A percentile compares a stretch with the other conserved stretches of the same genome.
These are phyloP conservation scores for Rhododendron simsii DNA, from an alignment of 148 eudicot species.

Conservation along the genomic window DNA sequence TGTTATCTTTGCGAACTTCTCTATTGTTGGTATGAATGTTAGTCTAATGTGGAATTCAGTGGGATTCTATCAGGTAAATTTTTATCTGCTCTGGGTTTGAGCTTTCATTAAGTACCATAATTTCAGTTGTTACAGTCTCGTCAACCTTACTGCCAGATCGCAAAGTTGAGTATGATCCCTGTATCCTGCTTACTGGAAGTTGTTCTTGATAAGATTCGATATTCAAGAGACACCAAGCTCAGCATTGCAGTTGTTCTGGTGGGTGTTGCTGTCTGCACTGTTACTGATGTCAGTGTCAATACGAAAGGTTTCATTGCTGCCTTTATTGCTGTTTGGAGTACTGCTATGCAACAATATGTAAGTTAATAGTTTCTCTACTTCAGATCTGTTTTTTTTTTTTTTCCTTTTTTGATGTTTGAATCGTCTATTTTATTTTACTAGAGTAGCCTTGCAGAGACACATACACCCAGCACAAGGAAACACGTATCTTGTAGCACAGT, in stretches of 20 bases:
- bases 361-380: conserved; percentile 24
- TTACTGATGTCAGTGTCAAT: conserved; percentile 93
- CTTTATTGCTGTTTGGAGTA: conserved; percentile 84
- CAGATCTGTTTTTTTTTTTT: neutral
- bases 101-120: neutral
- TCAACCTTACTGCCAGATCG: conserved; percentile 50
- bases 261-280: conserved; percentile 95
- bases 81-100: neutral
- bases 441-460: neutral
- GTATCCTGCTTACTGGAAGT: conserved; percentile 91
- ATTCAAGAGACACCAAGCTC: conserved; percentile 92
- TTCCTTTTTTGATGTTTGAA: too few relatives aligned
- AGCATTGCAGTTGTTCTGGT: conserved; percentile 76
- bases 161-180: conserved; percentile 91
- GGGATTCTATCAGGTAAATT: conserved; percentile 89
- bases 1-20: conserved; percentile 84
- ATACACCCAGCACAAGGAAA: neutral
- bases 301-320: conserved; percentile 84
- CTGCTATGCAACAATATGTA: conserved; percentile 90
- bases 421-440: neutral
- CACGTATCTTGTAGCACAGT: neutral
- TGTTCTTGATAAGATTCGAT: conserved; percentile 73
- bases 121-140: neutral
- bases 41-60: conserved; percentile 97
- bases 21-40: conserved; percentile 96